Evolutionary conservation across 371 early-diverging fungal genomes (phyloP).

Genomic region (Thermomucor indicae-seudaticae): DNA sequence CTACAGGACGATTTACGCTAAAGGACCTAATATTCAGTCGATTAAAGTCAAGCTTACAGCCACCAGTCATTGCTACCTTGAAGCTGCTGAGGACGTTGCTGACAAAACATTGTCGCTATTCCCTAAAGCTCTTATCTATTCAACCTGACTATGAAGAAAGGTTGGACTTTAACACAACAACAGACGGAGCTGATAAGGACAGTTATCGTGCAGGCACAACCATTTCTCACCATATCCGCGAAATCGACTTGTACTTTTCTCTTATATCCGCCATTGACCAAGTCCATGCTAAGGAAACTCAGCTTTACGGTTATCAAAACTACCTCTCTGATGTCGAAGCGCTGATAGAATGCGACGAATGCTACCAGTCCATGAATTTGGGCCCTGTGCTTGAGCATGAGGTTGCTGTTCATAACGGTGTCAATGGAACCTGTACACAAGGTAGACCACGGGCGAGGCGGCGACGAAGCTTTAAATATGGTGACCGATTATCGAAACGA

Average conservation of each 20-base stretch:
- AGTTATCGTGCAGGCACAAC: constrained; percentile 12
- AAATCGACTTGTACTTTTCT: constrained; percentile 60
- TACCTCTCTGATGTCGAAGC: constrained; percentile 71
- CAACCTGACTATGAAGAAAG: constrained; percentile 18
- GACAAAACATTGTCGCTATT: constrained; percentile 64
- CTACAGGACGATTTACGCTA: constrained; percentile 58
- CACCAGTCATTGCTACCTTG: constrained; percentile 71
- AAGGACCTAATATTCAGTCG: constrained; percentile 71
- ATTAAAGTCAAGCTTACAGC: constrained; percentile 59
- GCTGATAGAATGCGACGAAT: constrained; percentile 52
- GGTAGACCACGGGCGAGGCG: constrained; percentile 11
- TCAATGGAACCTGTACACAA: neutral
- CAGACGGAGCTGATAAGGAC: neutral
- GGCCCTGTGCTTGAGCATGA: constrained; percentile 3
- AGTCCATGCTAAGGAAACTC: constrained; percentile 40
- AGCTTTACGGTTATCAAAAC: constrained; percentile 58
- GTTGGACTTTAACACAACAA: neutral
- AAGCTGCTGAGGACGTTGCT: constrained; percentile 70
- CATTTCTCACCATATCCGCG: constrained; percentile 55
- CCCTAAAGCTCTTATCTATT: constrained; percentile 62
- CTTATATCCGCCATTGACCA: constrained; percentile 54
- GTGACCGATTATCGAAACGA: constrained; percentile 3
- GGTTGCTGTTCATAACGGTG: neutral
- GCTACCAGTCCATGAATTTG: constrained; percentile 40
- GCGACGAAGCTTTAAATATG: constrained; percentile 47